Evolutionary conservation across 2,329 filamentous ascomycete genomes (phyloP), one percentile per base, ranked within the genome.

Genomic region (Claviceps monticola): DNA sequence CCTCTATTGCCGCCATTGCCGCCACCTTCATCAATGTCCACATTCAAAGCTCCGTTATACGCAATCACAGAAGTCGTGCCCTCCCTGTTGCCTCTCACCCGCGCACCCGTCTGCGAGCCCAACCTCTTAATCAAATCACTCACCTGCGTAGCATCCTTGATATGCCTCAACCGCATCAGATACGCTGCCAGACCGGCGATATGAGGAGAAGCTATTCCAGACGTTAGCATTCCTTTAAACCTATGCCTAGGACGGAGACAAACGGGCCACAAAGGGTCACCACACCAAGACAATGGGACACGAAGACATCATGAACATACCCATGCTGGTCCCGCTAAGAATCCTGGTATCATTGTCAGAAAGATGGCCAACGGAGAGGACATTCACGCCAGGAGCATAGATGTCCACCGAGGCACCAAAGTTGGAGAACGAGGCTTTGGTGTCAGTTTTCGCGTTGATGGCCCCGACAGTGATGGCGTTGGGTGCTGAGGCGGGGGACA

Each of bases 121-220:
- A 83, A 72, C 54, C 67, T 62, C 67, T 74, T 74, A 61, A 83
- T 74, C 51, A 80, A 71, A 13, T 60, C 66, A 42, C 62, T 66
- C 23, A 75, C 68, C 26, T 61, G 53, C 17, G 51, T 46, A n/a
- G 64, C 57, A 48, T 66, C 65, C 7, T 64, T 69, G 55, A 81
- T 64, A 50, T 64, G 59, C 66, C 80, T 75, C 51, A 80, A 71
- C 50, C 68, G 60, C 69, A 86, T 80, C 36, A 87, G 68, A 66
- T 86, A 87, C 29, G 81, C 82, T 14, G 79, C 80, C 3, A 87
- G 70, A 47, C 84, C 84, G 47, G 79, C 75, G 51, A 86, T 74
- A 62, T 86, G 82, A 1, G 83, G 83, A 13, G 75, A 75, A 26
- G 83, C 81, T 68, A 19, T 45, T n/a, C 7, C 2, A 42, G 16